A percentile compares a stretch with the other conserved stretches of the same genome.
Evolutionary conservation across 106 monocot species (phyloP).

Genomic region (Iris macrosiphon): DNA sequence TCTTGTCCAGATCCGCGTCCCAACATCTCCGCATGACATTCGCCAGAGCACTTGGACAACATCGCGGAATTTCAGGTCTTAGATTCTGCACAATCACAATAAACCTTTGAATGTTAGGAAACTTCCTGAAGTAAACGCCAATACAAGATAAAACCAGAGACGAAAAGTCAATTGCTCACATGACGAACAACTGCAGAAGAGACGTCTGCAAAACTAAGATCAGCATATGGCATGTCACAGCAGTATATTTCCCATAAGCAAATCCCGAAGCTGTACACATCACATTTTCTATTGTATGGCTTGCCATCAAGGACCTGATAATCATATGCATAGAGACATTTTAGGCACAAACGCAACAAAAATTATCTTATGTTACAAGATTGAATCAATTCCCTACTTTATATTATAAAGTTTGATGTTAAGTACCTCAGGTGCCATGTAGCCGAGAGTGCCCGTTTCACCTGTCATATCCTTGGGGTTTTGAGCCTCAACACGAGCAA

Average conservation of each 20-base stretch:
- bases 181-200: conserved; percentile 65
- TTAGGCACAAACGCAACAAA: background rate
- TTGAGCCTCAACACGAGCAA: conserved; percentile 80
- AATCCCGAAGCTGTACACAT: conserved; percentile 78
- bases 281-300: conserved; percentile 68
- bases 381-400: no score
- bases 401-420: no score
- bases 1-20: conserved; percentile 57
- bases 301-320: conserved; percentile 64
- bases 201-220: conserved; percentile 59
- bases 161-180: conserved; percentile 19
- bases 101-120: no score
- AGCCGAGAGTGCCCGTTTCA: conserved; percentile 79
- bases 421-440: conserved; percentile 84
- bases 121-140: no score
- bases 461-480: conserved; percentile 84
- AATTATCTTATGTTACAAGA: background rate
- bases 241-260: conserved; percentile 82
- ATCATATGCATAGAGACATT: background rate
- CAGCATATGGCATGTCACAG: conserved; percentile 64
- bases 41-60: conserved; percentile 49
- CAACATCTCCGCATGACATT: conserved; percentile 60
- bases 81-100: conserved; percentile 33
- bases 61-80: conserved; percentile 56
- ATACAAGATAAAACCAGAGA: no score